phyloP scores from a whole-genome alignment of 495 filamentous ascomycete species.

The Aspergillus hancockii region DNA sequence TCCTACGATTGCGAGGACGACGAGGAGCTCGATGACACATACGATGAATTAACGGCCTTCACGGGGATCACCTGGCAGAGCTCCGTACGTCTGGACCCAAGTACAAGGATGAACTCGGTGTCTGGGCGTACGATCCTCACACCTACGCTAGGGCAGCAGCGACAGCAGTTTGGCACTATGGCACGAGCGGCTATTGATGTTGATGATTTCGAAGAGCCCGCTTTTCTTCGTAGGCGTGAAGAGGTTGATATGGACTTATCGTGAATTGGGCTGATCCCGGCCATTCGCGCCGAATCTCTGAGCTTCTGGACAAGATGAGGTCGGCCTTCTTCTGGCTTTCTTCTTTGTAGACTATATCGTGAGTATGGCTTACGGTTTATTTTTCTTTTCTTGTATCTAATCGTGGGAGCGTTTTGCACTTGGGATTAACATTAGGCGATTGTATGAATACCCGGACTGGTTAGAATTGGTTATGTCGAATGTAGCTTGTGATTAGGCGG shows the following conservation, averaged over 20 bases:
- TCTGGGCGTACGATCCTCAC: conserved; percentile 35
- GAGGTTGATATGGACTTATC: conserved; percentile 43
- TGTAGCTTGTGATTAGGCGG: neutral
- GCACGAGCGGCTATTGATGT: conserved; percentile 29
- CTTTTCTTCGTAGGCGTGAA: conserved; percentile 43
- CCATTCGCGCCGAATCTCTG: neutral
- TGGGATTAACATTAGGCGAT: neutral
- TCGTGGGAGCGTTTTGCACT: neutral
- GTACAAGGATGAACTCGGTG: conserved; percentile 1
- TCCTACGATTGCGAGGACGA: conserved; percentile 20
- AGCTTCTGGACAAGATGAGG: neutral
- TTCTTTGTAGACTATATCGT: neutral
- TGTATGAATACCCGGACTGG: neutral
- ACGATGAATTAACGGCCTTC: neutral
- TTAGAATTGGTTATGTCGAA: neutral
- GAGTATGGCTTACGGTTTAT: neutral
- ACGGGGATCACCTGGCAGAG: neutral
- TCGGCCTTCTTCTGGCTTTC: neutral
- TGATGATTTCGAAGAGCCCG: conserved; percentile 48
- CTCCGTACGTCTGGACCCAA: neutral
- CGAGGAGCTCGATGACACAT: conserved; percentile 18
- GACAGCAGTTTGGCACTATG: conserved; percentile 30
- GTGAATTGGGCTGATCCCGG: neutral
- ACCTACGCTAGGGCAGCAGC: conserved; percentile 33
- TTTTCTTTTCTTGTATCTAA: neutral